Evolutionary conservation across 495 filamentous ascomycete species (phyloP), one percentile per base, ranked within the genome.

Genomic region (Cenococcum geophilum): DNA sequence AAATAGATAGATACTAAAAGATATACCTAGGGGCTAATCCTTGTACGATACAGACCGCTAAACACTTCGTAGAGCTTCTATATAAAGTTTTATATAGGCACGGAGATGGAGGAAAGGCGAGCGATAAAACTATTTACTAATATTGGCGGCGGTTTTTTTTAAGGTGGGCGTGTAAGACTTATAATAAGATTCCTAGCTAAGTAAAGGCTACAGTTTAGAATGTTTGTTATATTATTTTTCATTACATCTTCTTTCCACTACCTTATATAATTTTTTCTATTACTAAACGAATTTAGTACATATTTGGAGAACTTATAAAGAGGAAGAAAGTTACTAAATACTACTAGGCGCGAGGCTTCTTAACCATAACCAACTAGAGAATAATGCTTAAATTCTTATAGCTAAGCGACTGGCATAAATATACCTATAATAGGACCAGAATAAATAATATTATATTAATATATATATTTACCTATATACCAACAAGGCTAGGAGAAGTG

Each of bases 131-230:
- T 27, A 48, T 58, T 32, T 47, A 27, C 40, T 23, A 47, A 20
- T 58, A 58, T 35, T 58, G 40, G 56, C 37, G 56, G 48, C 56
- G 47, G 20, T 58, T 58, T 58, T 49, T n/a, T 20, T 49, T 20
- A 49, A 49, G 9, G 20, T 49, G 20, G 45, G 20, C 5, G 45
- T 18, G 45, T 22, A 49, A 20, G 8, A 49, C 45, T 20, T 5
- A 18, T 20, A 49, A 5, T 6, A 18, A 49, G 12, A 49, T 49
- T 49, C 45, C 45, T 49, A 6, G 12, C 9, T 22, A 20, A 8
- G 45, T 49, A 10, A 49, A 49, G 20, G 20, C 9, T 10, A 49
- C 45, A 49, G 45, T 49, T 10, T 10, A 49, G 20, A 49, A 49
- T 49, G 20, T 49, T 49, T 10, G 45, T 49, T 40, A 49, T 49